Percentiles rank a stretch among this genome's conserved stretches.
phyloP scores from a whole-genome alignment of 2,329 filamentous ascomycete species.

The Fusarium sp. region DNA sequence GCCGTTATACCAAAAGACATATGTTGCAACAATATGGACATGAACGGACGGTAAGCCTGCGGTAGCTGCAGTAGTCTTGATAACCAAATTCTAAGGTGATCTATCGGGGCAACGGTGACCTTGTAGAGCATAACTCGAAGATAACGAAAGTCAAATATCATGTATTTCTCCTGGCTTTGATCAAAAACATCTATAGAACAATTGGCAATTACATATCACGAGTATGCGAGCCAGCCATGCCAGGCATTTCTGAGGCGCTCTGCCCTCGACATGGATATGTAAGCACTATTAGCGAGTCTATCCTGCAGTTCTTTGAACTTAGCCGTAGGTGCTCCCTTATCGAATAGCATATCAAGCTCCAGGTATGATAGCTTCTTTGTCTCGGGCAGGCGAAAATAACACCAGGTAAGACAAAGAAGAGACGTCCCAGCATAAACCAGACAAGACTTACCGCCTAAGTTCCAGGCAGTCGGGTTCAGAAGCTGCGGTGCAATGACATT shows the following conservation, averaged over 20 bases:
- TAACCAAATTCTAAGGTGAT: too few species aligned
- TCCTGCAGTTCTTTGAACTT: constrained; percentile 50
- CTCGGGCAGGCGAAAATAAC: constrained; percentile 45
- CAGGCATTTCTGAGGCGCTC: constrained; percentile 34
- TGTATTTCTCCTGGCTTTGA: too few species aligned
- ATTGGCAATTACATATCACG: background rate
- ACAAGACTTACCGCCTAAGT: constrained; percentile 42
- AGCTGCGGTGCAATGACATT: constrained; percentile 38
- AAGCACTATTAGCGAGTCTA: constrained; percentile 20
- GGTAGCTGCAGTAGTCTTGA: too few species aligned
- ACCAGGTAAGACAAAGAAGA: constrained; percentile 38
- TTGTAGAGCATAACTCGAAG: too few species aligned
- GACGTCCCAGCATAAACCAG: constrained; percentile 30
- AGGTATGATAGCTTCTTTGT: constrained; percentile 41
- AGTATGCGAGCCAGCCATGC: constrained; percentile 39
- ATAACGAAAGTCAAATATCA: too few species aligned
- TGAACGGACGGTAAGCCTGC: too few species aligned
- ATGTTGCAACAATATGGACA: too few species aligned
- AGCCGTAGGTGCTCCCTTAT: constrained; percentile 36
- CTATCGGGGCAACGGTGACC: too few species aligned
- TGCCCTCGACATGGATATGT: constrained; percentile 15
- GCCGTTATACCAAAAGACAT: too few species aligned
- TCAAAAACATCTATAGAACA: too few species aligned
- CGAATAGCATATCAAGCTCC: constrained; percentile 47
- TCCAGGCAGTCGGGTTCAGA: constrained; percentile 40